Conservation (phyloP, 1,139 yeast genomes). For the Yamadazyma triangularis region DNA sequence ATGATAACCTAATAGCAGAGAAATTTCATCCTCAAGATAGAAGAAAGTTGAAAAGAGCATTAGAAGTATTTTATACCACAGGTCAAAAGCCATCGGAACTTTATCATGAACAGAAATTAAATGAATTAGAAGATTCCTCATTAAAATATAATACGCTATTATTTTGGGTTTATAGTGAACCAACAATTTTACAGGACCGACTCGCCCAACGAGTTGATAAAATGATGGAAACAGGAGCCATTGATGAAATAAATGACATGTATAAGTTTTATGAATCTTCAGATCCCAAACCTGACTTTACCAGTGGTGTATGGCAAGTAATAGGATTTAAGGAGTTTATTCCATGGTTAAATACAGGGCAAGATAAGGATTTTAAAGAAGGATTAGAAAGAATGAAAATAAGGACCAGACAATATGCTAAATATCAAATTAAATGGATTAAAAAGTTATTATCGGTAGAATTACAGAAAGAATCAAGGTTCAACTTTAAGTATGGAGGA, state of each 20-base stretch:
- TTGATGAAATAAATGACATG: conserved; percentile 62
- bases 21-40: conserved; percentile 92
- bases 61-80: conserved; percentile 72
- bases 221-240: conserved; percentile 70
- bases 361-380: conserved; percentile 3
- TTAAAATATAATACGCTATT: conserved; percentile 65
- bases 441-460: conserved; percentile 65
- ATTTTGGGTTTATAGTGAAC: conserved; percentile 83
- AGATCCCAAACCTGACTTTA: conserved; percentile 44
- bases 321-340: conserved; percentile 93
- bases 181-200: conserved; percentile 52
- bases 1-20: conserved; percentile 70
- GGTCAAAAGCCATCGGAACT: conserved; percentile 67
- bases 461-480: conserved; percentile 46
- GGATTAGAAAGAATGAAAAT: conserved; percentile 69
- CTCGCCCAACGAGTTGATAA: conserved; percentile 77
- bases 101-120: conserved; percentile 55
- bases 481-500: conserved; percentile 54
- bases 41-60: conserved; percentile 71
- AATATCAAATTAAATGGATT: conserved; percentile 92
- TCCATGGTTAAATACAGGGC: conserved; percentile 39
- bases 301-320: conserved; percentile 88
- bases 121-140: conserved; percentile 41
- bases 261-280: conserved; percentile 34
- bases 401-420: conserved; percentile 83